A percentile compares a stretch with the other conserved stretches of the same genome.
phyloP scores from a whole-genome alignment of 352 stramenopile species.

The Pythium rhizo-oryzae region DNA sequence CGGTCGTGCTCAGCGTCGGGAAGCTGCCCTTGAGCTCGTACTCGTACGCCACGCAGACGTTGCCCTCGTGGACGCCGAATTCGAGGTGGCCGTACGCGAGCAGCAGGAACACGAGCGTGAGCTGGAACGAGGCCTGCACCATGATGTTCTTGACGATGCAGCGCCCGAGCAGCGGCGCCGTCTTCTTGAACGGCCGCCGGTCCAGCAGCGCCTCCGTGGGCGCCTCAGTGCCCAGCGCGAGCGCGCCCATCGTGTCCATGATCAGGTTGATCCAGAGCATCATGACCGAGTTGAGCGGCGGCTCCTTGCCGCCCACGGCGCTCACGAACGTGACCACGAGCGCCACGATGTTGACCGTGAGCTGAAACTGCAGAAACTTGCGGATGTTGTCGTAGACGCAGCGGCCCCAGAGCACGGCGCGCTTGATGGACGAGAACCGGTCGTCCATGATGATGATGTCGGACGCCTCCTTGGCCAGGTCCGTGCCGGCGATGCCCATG shows the following conservation, averaged over 20 bases:
- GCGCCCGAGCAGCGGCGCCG: conserved; percentile 49
- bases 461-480: conserved; percentile 80
- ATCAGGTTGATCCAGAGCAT: conserved; percentile 91
- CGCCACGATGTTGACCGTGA: conserved; percentile 85
- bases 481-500: conserved; percentile 83
- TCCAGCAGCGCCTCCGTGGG: conserved; percentile 68
- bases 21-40: conserved; percentile 62
- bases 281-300: conserved; percentile 83
- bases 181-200: conserved; percentile 75
- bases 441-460: conserved; percentile 91
- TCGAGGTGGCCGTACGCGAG: conserved; percentile 53
- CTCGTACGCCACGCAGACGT: conserved; percentile 44
- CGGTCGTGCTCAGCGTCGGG: conserved; percentile 31
- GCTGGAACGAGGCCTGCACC: conserved; percentile 69
- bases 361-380: conserved; percentile 86
- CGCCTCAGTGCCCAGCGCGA: conserved; percentile 72
- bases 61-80: conserved; percentile 68
- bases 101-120: conserved; percentile 88
- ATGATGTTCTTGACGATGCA: conserved; percentile 82
- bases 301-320: conserved; percentile 83
- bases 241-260: conserved; percentile 83
- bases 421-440: conserved; percentile 82
- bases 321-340: conserved; percentile 79
- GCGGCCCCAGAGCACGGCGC: conserved; percentile 77
- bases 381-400: conserved; percentile 88